Conservation (phyloP, 2,329 filamentous ascomycete species). For the Ophiostoma himal-ulmi region DNA sequence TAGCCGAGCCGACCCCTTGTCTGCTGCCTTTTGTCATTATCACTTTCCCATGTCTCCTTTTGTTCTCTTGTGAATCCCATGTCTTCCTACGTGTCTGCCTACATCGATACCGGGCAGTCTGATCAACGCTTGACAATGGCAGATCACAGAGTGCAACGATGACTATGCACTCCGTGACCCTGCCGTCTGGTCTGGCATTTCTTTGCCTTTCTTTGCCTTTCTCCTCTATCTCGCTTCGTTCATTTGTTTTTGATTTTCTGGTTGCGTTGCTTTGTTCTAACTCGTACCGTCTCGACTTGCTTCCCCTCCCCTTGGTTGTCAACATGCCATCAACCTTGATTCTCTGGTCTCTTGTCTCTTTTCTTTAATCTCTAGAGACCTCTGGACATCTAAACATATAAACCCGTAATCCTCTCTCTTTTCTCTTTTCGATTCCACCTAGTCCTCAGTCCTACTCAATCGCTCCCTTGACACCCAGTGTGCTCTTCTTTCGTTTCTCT, state of each 20-base stretch:
- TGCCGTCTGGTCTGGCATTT: not conserved
- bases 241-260: slow-evolving; percentile 18
- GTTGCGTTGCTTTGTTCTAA: slow-evolving; percentile 15
- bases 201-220: not conserved
- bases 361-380: not conserved
- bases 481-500: slow-evolving; percentile 20
- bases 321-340: not conserved
- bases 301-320: slow-evolving; percentile 8
- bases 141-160: not conserved
- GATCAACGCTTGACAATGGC: not conserved
- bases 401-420: too few relatives aligned
- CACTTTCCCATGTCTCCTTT: not conserved
- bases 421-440: not conserved
- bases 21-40: not conserved
- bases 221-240: slow-evolving; percentile 1
- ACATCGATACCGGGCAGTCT: not conserved
- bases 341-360: not conserved
- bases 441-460: slow-evolving; percentile 19
- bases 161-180: not conserved
- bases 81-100: not conserved
- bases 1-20: not conserved
- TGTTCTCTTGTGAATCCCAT: not conserved
- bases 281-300: slow-evolving; percentile 18
- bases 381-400: not conserved
- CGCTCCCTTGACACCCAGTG: slow-evolving; percentile 18